These are phyloP conservation scores for Cercospora berteroae DNA, from an alignment of 2,329 filamentous ascomycete species.

Conservation along the genomic window DNA sequence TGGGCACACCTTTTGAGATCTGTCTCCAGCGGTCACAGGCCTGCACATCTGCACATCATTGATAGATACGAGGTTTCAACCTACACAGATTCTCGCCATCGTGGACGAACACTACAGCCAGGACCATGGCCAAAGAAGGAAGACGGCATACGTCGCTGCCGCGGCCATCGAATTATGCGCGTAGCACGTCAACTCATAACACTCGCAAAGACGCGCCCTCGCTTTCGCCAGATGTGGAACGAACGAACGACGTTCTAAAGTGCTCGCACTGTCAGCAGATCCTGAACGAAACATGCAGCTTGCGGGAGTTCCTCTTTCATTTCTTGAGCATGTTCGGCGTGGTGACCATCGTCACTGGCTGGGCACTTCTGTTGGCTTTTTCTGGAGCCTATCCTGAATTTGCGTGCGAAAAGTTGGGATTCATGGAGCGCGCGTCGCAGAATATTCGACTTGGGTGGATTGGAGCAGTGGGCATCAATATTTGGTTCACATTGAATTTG, in stretches of 20 bases:
- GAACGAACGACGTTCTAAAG: not conserved
- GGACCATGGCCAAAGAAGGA: not conserved
- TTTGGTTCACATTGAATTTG: not conserved
- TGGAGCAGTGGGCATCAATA: not conserved
- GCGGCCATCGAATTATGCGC: not conserved
- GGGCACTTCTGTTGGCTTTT: not conserved
- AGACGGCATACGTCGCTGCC: not conserved
- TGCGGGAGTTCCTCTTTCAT: not conserved
- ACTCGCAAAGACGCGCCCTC: not conserved
- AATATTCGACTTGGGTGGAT: not conserved
- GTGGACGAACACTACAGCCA: not conserved
- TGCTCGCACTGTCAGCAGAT: not conserved
- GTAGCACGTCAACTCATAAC: not conserved
- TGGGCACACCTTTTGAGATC: not conserved
- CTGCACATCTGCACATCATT: not conserved
- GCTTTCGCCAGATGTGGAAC: not conserved
- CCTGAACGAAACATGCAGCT: not conserved
- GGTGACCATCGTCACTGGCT: not conserved
- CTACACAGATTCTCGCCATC: not conserved
- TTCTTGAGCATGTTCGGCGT: not conserved
- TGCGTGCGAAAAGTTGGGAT: not conserved
- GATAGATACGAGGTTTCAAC: not conserved
- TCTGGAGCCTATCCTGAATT: not conserved
- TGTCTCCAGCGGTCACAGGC: not conserved
- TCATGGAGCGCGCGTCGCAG: not conserved